Evolutionary conservation across 1,284 basidiomycete species (phyloP), one percentile per base, ranked within the genome.

Genomic region (Cutaneotrichosporon dermatis): DNA sequence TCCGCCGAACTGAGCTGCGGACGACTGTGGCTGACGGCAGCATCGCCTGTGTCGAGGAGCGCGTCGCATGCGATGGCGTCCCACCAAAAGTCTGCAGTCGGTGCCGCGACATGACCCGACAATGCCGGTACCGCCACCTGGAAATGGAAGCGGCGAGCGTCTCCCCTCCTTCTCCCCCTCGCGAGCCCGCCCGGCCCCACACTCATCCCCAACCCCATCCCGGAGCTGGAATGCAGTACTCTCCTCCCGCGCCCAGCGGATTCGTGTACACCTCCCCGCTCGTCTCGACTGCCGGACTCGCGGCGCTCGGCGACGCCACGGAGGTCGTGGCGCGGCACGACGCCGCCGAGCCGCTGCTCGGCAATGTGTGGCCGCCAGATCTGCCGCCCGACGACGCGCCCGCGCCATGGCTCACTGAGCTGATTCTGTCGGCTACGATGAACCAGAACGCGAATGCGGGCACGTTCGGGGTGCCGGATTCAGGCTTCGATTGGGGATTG

Each of bases 401-500:
- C 2, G 25, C 25, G 25, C 25, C 39, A n/a, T 62, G 56, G 56
- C 39, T 55, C 2, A 55, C 60, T n/a, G 56, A 62, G 33, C 36
- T 62, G 4, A 41, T 62, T 6, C 39, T 58, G 6, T 43, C 43
- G 4, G 60, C 58, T n/a, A 65, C 60, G 3, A 51, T 54, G 39
- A 55, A 55, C 35, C 7, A 33, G 10, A 35, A 35, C 34, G 2
- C 33, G 1, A 12, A 46, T 33, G 25, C 37, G n/a, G 51, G 44
- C 36, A 40, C 39, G 8, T 6, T 8, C 40, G 34, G 52, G 34
- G 35, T 11, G 15, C 13, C 55, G 34, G 36, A 44, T 2, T 41
- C 44, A 41, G 50, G 16, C 1, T 51, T 57, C n/a, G 63, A 62
- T 16, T 65, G 61, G 65, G 60, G 60, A 9, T 58, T 62, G 4